Base-by-base conservation (phyloP, 1,284 basidiomycete genomes). In the Afroboletus lepidellus region DNA sequence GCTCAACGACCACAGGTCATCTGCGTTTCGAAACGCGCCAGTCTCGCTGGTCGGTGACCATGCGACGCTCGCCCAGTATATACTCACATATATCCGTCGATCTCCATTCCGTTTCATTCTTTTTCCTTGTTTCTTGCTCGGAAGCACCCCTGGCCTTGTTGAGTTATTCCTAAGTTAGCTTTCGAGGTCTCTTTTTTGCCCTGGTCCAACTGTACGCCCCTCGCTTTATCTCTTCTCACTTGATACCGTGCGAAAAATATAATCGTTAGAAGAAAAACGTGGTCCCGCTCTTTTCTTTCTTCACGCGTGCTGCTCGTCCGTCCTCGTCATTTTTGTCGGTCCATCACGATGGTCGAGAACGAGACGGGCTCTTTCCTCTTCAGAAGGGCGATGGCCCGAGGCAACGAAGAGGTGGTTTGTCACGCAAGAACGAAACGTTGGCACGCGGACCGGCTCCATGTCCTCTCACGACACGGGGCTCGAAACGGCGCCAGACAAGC, bases 381-480 rank as follows among this genome's bases (percentile, higher is more conserved):
- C 63, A 62, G 57, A 69, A 76, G 73, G 65, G 73, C 59, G 51
- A 29, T 55, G 50, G 63, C 64, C 63, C 70, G 55, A 74, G 74
- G 75, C 71, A 63, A 63, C 51, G 68, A 69, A 66, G 73, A 72
- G 77, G 74, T 77, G 75, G 75, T 77, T 78, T 77, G 67, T 61
- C 72, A 65, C 72, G 74, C 71, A 48, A 77, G 65, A 78, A 41
- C 24, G 51, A 64, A 46, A 51, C 12, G 20, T 66, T 53, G 64
- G 23, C 42, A 49, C 24, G 50, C 33, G 46, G 32, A 54, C 46
- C 48, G 32, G 32, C 6, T 20, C 24, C n/a, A 18, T 15, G 23
- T 13, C 16, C 20, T 6, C 8, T 3, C 13, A 44, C 16, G 43
- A 46, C 18, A 5, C 12, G 12, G 24, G 45, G 5, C 32, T 46